Evolutionary conservation across 441 rosid genomes (phyloP).

Genomic region (Populus tomentosa): DNA sequence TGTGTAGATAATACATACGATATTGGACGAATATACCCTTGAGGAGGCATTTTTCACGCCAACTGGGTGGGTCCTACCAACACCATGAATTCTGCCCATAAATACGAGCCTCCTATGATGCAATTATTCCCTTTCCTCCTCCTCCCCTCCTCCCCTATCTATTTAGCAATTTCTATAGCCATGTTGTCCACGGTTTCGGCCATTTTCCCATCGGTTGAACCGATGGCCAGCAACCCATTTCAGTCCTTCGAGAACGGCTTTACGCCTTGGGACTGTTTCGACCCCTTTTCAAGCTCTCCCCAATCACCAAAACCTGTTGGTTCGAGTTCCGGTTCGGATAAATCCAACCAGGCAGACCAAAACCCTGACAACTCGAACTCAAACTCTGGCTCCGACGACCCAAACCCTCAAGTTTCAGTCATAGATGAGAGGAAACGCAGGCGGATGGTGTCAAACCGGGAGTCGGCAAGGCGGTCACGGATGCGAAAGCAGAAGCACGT

Average conservation of each 20-base stretch:
- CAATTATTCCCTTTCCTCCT: slow-evolving; percentile 94
- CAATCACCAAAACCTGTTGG: slow-evolving; percentile 35
- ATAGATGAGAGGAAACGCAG: slow-evolving; percentile 55
- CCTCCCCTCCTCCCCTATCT: slow-evolving; percentile 38
- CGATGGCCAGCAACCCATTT: slow-evolving; percentile 37
- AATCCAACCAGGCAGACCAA: slow-evolving; percentile 21
- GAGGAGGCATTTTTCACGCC: neutral
- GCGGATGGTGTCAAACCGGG: slow-evolving; percentile 79
- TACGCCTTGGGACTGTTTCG: slow-evolving; percentile 57
- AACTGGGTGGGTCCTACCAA: slow-evolving; percentile 14
- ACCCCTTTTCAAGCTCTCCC: slow-evolving; percentile 26
- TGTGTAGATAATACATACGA: neutral
- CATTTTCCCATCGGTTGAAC: slow-evolving; percentile 28
- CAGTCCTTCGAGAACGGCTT: slow-evolving; percentile 42
- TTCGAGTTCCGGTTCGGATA: slow-evolving; percentile 38
- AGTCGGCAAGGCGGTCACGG: slow-evolving; percentile 80
- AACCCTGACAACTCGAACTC: slow-evolving; percentile 35
- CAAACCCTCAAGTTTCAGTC: slow-evolving; percentile 26
- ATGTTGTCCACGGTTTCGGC: slow-evolving; percentile 56
- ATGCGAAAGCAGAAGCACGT: slow-evolving; percentile 65
- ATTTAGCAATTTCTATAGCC: slow-evolving; percentile 13
- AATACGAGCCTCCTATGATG: slow-evolving; percentile 54
- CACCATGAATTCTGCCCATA: slow-evolving; percentile 29
- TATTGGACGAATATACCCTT: slow-evolving; percentile 26
- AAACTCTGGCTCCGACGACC: slow-evolving; percentile 30